These are phyloP conservation scores for Chrysochromulina tobinii DNA, from an alignment of 78 protist species.

Conservation along the genomic window DNA sequence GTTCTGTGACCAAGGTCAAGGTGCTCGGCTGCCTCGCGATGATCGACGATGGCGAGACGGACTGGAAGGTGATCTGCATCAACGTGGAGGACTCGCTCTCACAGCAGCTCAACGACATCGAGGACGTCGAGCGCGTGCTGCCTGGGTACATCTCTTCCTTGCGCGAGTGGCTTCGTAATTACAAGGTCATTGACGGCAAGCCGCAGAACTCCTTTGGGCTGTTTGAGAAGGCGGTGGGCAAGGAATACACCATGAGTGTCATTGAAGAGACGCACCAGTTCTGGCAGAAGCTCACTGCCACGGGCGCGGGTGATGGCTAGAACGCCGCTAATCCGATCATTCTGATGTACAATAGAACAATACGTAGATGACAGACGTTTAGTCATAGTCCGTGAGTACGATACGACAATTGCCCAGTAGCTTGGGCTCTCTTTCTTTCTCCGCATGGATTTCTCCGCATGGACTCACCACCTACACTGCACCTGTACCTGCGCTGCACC, in stretches of 20 bases:
- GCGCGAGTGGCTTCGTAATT: constrained; percentile 80
- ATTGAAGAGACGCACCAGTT: constrained; percentile 4
- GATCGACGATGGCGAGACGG: constrained; percentile 93
- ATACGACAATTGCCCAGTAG: too few species aligned
- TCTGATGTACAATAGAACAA: too few species aligned
- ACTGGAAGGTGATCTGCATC: constrained; percentile 87
- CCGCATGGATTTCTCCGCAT: too few species aligned
- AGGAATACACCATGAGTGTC: not conserved
- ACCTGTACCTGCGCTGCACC: too few species aligned
- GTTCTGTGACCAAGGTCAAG: constrained; percentile 65
- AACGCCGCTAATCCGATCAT: too few species aligned
- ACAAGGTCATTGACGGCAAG: constrained; percentile 95
- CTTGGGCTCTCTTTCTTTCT: too few species aligned
- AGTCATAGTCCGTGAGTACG: too few species aligned
- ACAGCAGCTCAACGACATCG: constrained; percentile 62
- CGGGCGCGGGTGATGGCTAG: too few species aligned
- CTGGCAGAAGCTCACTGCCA: not conserved
- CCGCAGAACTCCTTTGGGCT: constrained; percentile 88
- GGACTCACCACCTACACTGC: too few species aligned
- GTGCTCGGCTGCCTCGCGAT: constrained; percentile 80
- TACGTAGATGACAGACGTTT: too few species aligned
- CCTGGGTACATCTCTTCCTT: not conserved
- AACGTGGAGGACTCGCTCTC: constrained; percentile 80
- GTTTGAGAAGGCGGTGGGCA: constrained; percentile 54
- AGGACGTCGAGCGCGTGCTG: constrained; percentile 4